Base-by-base conservation (phyloP, 2,329 filamentous ascomycete species). In the Mollisiaceae sp. region DNA sequence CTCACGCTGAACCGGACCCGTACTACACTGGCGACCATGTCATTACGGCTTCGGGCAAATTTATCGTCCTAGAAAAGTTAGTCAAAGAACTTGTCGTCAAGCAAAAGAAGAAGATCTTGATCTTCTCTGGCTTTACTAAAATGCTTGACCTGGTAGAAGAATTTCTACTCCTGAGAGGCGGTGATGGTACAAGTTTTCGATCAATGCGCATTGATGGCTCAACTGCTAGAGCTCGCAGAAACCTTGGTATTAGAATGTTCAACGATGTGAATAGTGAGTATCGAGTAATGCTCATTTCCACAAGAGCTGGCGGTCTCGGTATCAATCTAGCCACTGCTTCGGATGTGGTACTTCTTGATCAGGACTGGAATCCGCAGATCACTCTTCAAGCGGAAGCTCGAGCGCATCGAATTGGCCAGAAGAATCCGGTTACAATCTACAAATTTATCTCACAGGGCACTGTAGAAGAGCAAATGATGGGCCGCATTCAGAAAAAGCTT, bases 311-410 rank as follows among this genome's bases (percentile, higher is more conserved):
- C 61, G 95, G 95, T 73, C 93, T 99, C 0, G 95, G 95, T 14
- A 98, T 99, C 82, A 99, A 99, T 75, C 84, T 99, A 64, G 94
- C 94, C 0, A 96, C 93, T 9, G 95, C 95, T 2, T 95, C 98
- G 73, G 98, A 95, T 0, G 94, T 99, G 65, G 97, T 99, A 71
- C 97, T 99, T 69, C 87, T 98, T 60, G 95, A 99, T 73, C 94
- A 95, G 0, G 95, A 99, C 75, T 98, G 97, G 82, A 99, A 99
- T 68, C 95, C 95, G 0, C 94, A 99, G 74, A 94, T 98, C 76
- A 95, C 98, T 71, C 91, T 98, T 41, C 95, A 99, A 77, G 95
- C 95, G 0, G 84, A 98, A 50, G 96, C 93, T 39, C 88, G 95
- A 70, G 95, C 94, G 12, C 95, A 99, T 77, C 90, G 95, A 35